These are phyloP conservation scores for Bruguiera hainesii DNA, from an alignment of 441 rosid genomes.

Conservation along the genomic window DNA sequence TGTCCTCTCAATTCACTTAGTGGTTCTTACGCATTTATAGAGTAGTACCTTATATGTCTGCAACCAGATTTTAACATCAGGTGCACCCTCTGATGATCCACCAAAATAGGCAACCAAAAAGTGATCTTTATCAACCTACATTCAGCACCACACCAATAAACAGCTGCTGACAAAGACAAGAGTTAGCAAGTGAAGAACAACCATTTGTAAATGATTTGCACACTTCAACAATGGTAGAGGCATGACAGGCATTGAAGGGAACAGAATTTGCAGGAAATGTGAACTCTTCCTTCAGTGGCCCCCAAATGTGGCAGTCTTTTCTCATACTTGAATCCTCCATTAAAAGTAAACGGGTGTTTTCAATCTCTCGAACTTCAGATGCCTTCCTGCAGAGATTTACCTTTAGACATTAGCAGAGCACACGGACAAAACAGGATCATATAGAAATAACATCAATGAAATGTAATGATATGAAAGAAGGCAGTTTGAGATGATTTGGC, in stretches of 20 bases:
- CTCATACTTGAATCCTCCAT: slow-evolving; percentile 26
- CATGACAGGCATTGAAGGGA: slow-evolving; percentile 82
- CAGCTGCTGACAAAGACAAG: not conserved
- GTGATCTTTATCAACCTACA: slow-evolving; percentile 63
- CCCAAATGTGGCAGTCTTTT: not conserved
- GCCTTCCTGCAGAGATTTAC: not conserved
- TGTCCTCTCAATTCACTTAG: not conserved
- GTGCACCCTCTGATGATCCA: slow-evolving; percentile 71
- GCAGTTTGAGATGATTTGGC: too few relatives aligned
- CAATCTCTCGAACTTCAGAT: not conserved
- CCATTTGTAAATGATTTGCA: slow-evolving; percentile 6
- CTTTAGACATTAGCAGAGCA: not conserved
- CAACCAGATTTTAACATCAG: slow-evolving; percentile 87
- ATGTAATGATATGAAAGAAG: too few relatives aligned
- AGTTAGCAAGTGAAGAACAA: not conserved
- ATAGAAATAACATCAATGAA: too few relatives aligned
- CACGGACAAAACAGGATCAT: not conserved
- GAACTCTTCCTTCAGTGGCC: slow-evolving; percentile 50
- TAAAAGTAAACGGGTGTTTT: not conserved
- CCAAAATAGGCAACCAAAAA: slow-evolving; percentile 86
- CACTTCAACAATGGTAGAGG: slow-evolving; percentile 90
- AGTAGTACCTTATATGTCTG: slow-evolving; percentile 58
- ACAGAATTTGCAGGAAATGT: slow-evolving; percentile 66
- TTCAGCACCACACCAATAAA: slow-evolving; percentile 8
- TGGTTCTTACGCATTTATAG: not conserved